These are phyloP conservation scores for Dactylellina sp. DNA, from an alignment of 2,329 filamentous ascomycete genomes.

Conservation along the genomic window DNA sequence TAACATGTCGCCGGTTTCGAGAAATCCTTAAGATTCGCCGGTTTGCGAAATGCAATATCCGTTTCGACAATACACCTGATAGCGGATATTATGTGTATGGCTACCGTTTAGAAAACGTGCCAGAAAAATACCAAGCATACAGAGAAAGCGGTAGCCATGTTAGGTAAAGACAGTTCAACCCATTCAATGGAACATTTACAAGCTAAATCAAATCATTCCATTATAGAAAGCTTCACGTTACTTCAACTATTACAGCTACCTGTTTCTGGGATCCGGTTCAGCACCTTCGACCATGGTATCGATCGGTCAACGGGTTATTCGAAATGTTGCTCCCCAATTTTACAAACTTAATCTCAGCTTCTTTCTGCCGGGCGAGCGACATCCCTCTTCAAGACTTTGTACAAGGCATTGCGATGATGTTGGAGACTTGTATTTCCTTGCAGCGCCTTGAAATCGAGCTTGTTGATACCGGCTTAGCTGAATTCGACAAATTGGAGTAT, in stretches of 20 bases:
- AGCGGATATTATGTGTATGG: slow-evolving; percentile 16
- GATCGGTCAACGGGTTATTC: neutral
- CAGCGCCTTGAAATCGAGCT: slow-evolving; percentile 10
- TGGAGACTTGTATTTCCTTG: slow-evolving; percentile 4
- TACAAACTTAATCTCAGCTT: slow-evolving; percentile 6
- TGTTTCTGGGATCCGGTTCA: slow-evolving; percentile 14
- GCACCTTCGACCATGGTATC: slow-evolving; percentile 16
- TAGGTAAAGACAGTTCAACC: slow-evolving; percentile 9
- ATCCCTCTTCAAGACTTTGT: slow-evolving; percentile 16
- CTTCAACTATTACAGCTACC: slow-evolving; percentile 2
- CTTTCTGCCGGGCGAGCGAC: slow-evolving; percentile 2
- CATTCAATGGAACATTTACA: no score
- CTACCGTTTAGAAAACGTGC: slow-evolving; percentile 13
- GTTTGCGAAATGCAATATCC: slow-evolving; percentile 9
- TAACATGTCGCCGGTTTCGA: slow-evolving; percentile 33
- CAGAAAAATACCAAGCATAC: slow-evolving; percentile 14
- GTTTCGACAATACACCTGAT: slow-evolving; percentile 15
- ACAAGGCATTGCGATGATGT: neutral
- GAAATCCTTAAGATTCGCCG: slow-evolving; percentile 12
- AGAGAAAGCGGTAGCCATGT: slow-evolving; percentile 6
- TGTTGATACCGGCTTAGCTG: neutral
- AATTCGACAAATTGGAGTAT: neutral
- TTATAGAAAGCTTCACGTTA: slow-evolving; percentile 8
- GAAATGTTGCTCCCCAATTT: slow-evolving; percentile 14
- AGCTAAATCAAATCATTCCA: no score